Conservation (phyloP, 2,329 filamentous ascomycete species). For the Claviceps capensis region DNA sequence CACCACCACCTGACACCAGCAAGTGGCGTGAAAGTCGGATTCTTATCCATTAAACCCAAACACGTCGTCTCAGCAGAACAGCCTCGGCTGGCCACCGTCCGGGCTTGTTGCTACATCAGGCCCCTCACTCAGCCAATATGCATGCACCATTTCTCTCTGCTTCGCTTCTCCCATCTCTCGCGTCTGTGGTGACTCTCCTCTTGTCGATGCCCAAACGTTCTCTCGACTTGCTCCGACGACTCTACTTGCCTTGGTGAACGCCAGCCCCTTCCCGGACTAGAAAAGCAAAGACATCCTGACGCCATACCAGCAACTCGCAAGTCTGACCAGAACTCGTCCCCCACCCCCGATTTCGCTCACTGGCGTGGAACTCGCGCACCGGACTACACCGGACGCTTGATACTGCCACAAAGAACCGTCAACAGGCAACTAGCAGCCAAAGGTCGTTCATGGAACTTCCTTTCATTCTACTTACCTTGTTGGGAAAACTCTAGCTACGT, state of each 20-base stretch:
- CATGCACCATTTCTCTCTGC: background rate
- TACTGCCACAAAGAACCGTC: background rate
- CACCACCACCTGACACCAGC: background rate
- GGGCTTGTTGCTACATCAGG: too few relatives aligned
- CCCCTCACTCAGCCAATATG: background rate
- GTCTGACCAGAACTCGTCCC: too few relatives aligned
- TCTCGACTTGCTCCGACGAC: too few relatives aligned
- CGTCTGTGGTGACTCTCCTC: too few relatives aligned
- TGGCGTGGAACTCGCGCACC: background rate
- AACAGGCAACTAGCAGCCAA: constrained; percentile 3
- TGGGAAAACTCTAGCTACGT: constrained; percentile 1
- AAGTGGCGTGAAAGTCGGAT: background rate
- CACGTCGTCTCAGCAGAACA: background rate
- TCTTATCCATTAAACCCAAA: background rate
- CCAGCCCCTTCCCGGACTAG: too few relatives aligned
- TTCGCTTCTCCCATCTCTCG: too few relatives aligned
- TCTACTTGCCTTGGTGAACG: too few relatives aligned
- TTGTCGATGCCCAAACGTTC: too few relatives aligned
- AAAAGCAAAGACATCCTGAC: too few relatives aligned
- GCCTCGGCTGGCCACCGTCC: background rate
- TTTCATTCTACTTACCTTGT: too few relatives aligned
- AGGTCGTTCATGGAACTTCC: background rate
- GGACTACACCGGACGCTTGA: background rate
- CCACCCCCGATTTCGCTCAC: background rate
- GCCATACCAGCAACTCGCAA: too few relatives aligned